These are phyloP conservation scores for Bryopsis sp. DNA, from an alignment of 139 green algal species.

Conservation along the genomic window DNA sequence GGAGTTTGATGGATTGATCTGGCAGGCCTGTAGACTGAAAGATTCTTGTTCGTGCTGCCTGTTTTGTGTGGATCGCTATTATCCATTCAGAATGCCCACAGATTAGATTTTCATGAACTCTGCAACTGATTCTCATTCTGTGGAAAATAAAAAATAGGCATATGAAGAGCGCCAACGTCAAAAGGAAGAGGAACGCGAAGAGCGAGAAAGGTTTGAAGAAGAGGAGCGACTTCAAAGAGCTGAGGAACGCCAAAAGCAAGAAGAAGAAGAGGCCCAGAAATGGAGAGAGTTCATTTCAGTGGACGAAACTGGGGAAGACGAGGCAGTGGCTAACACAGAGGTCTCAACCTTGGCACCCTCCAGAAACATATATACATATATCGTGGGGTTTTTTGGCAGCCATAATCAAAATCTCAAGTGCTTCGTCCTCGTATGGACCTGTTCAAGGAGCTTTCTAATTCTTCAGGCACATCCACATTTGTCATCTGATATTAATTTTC, in stretches of 20 bases:
- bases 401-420: neutral
- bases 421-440: neutral
- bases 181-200: slow-evolving; percentile 44
- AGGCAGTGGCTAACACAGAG: slow-evolving; percentile 26
- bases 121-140: too few species aligned
- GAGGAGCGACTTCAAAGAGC: slow-evolving; percentile 31
- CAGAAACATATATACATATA: slow-evolving; percentile 19
- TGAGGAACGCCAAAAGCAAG: slow-evolving; percentile 29
- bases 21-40: neutral
- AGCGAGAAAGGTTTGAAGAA: slow-evolving; percentile 37
- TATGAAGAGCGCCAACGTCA: slow-evolving; percentile 35
- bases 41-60: slow-evolving; percentile 1
- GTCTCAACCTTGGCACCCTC: neutral
- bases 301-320: slow-evolving; percentile 31
- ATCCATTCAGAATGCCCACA: neutral
- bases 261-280: slow-evolving; percentile 47
- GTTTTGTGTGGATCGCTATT: neutral
- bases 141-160: too few species aligned
- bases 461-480: neutral
- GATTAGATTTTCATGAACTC: neutral
- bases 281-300: slow-evolving; percentile 48
- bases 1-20: neutral
- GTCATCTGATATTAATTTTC: neutral
- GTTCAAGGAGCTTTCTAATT: neutral
- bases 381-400: neutral